Evolutionary conservation across 257 asterid species (phyloP), one percentile per base, ranked within the genome.

Genomic region (Schizonepeta tenuifolia): DNA sequence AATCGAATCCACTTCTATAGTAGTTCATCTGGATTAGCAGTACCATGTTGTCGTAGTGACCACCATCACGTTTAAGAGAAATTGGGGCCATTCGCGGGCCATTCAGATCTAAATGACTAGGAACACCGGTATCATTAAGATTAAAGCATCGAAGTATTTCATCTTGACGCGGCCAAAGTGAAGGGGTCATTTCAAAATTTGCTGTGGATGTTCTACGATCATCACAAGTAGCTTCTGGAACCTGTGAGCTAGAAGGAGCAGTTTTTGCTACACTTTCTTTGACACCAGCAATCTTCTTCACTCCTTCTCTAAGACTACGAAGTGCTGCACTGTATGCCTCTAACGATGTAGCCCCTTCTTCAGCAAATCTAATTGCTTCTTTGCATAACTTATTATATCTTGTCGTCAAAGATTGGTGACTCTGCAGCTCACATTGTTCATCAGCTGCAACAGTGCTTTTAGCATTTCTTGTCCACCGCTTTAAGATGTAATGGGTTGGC

Each of bases 401-500:
- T 62, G 62, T 55, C 9, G 83, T 75, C 86, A 91, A 69, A 64
- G 96, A 81, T 59, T 82, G 87, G 1, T 71, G 84, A 58, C 74
- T 83, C 74, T 80, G 85, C 65, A 65, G 71, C 57, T 82, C 91
- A 24, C 74, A 77, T 36, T 18, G 80, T 69, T 83, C 94, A n/a
- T 85, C 97, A 71, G 78, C 76, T 60, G 71, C 82, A 75, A 69
- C 75, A n/a, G 31, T 65, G 74, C 80, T 79, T 84, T 78, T 89
- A 69, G 97, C 97, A 69, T 89, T 88, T 83, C 84, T 84, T 15
- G 98, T 93, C 98, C 98, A 93, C 68, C 98, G 86, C 78, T 89
- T 91, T 80, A 91, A 78, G 72, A 93, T 91, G 82, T 89, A 93
- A 72, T 82, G 96, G 13, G 92, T 69, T 43, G 98, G 97, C 79